Base-by-base conservation (phyloP, 177 flowering plant genomes). In the Vitis hybrid region DNA sequence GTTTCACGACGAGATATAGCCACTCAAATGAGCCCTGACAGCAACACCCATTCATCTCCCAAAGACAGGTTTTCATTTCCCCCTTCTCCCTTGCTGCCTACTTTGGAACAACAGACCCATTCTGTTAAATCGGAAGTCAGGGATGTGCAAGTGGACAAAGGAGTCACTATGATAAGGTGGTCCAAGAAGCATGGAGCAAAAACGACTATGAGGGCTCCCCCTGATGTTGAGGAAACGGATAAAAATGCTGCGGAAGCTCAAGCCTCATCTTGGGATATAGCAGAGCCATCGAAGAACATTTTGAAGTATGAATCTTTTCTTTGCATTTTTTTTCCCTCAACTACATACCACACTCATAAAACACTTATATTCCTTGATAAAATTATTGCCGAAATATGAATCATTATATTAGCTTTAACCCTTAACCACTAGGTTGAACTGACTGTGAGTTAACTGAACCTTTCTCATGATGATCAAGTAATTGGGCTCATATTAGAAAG, bases 21-120 rank as follows among this genome's bases (percentile, higher is more conserved):
- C 18, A 95, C 98, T 2, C 98, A 95, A 75, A 95, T 95, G 97
- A 95, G 97, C 74, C 94, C 94, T 12, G 91, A 79, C 33, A 66
- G 82, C 11, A 86, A 90, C 81, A 67, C 70, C 20, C 66, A 63
- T 14, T 84, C 88, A 31, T 90, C 97, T 59, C 86, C 91, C 31
- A 78, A 81, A 71, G 78, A 73, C 64, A 77, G 75, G 71, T 68
- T 78, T 62, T 80, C 85, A 2, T 78, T 76, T 62, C 59, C 79
- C 0, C 69, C 83, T 52, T 74, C 85, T 59, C 78, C 86, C 4
- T 68, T 78, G 1, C 76, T 78, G 19, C 85, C 91, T 15, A 65
- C 77, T 24, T 71, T 67, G 19, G 89, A 82, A 69, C 66, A 72
- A 68, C 77, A 75, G 33, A 75, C 58, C 58, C 79, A 72, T 60